Percentiles rank a stretch among this genome's conserved stretches.
Conservation (phyloP, 2,329 filamentous ascomycete genomes). For the Paraconiothyrium brasiliense region DNA sequence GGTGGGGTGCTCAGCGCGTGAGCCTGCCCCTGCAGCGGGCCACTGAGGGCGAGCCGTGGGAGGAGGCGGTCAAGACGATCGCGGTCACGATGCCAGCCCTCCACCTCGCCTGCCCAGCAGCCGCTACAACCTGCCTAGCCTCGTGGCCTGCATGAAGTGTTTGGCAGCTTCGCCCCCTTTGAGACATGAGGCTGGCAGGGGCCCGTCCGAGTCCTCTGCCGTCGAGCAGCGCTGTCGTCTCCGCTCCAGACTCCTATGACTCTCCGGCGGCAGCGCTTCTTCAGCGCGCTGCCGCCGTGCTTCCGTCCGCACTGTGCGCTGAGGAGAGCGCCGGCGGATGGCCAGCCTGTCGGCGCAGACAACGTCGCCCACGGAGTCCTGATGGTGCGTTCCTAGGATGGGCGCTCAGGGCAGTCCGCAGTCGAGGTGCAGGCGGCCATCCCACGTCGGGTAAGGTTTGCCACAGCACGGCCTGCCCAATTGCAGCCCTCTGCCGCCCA, state of each 20-base stretch:
- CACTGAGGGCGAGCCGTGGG: slow-evolving; percentile 8
- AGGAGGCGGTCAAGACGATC: slow-evolving; percentile 22
- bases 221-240: neutral
- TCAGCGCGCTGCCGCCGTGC: too few species aligned
- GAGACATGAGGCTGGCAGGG: slow-evolving; percentile 13
- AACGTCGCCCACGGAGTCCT: slow-evolving; percentile 1
- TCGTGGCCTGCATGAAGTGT: slow-evolving; percentile 17
- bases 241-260: neutral
- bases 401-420: slow-evolving; percentile 7
- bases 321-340: slow-evolving; percentile 10
- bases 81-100: slow-evolving; percentile 22
- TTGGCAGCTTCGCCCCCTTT: slow-evolving; percentile 26
- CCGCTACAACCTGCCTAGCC: slow-evolving; percentile 15
- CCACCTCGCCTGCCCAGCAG: slow-evolving; percentile 11
- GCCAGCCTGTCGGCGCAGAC: slow-evolving; percentile 1
- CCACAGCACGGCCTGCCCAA: slow-evolving; percentile 6
- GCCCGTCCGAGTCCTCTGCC: neutral
- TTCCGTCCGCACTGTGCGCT: slow-evolving; percentile 10
- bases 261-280: neutral
- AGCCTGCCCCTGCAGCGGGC: slow-evolving; percentile 11
- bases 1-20: slow-evolving; percentile 18
- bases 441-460: neutral
- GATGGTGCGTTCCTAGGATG: slow-evolving; percentile 6
- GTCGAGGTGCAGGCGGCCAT: neutral
- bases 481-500: slow-evolving; percentile 8